phyloP scores from a whole-genome alignment of 2,329 filamentous ascomycete genomes.

The Orbilia blumenaviensis region DNA sequence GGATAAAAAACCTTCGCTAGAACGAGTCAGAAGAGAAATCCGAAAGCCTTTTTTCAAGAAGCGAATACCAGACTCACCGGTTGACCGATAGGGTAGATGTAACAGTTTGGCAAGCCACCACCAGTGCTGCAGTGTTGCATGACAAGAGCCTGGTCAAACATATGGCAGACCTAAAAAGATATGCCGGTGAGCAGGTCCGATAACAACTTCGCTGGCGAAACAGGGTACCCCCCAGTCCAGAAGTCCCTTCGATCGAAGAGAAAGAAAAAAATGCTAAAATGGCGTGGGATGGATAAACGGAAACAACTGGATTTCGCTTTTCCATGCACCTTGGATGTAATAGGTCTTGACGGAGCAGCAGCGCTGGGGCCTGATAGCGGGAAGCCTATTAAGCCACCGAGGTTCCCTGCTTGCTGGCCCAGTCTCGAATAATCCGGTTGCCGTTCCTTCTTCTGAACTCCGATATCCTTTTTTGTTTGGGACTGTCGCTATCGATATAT shows the following conservation, averaged over 20 bases:
- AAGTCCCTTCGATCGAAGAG: neutral
- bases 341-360: too few relatives aligned
- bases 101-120: too few relatives aligned
- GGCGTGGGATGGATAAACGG: neutral
- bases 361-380: constrained; percentile 10
- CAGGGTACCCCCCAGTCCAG: neutral
- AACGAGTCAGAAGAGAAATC: too few relatives aligned
- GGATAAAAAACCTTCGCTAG: too few relatives aligned
- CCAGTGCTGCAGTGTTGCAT: constrained; percentile 3
- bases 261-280: neutral
- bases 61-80: too few relatives aligned
- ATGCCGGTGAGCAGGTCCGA: neutral
- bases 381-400: constrained; percentile 18
- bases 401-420: constrained; percentile 8
- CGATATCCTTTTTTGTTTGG: neutral
- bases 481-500: constrained; percentile 16
- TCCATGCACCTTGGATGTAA: too few relatives aligned
- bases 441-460: neutral
- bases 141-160: neutral
- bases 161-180: neutral
- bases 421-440: neutral
- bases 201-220: neutral
- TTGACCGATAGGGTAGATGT: too few relatives aligned
- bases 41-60: too few relatives aligned
- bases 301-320: neutral